These are phyloP conservation scores for Mycena citricolor DNA, from an alignment of 1,284 basidiomycete genomes.

Conservation along the genomic window DNA sequence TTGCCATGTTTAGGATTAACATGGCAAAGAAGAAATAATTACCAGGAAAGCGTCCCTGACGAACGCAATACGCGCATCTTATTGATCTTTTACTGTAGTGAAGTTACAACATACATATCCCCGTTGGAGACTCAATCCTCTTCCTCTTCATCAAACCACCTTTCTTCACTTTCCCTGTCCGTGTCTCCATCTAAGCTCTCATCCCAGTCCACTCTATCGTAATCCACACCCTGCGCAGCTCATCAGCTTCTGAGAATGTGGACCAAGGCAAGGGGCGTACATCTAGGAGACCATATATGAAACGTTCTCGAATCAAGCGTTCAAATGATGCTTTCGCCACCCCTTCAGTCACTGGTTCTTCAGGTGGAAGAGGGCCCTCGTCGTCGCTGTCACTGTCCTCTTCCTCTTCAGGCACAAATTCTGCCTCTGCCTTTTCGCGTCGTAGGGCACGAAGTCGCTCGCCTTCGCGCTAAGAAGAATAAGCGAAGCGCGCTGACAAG, in stretches of 20 bases:
- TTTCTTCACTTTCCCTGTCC: slow-evolving; percentile 64
- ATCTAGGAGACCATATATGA: slow-evolving; percentile 75
- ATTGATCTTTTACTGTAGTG: too few species aligned
- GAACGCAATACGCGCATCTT: too few species aligned
- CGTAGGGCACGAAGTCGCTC: slow-evolving; percentile 54
- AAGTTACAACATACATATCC: too few species aligned
- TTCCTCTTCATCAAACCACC: slow-evolving; percentile 76
- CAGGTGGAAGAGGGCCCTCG: slow-evolving; percentile 27
- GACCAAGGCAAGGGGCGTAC: slow-evolving; percentile 38
- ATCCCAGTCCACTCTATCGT: slow-evolving; percentile 74
- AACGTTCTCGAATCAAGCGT: slow-evolving; percentile 59
- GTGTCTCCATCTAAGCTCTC: slow-evolving; percentile 64
- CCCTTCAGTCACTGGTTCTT: slow-evolving; percentile 42
- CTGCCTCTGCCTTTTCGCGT: slow-evolving; percentile 41
- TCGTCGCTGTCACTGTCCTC: slow-evolving; percentile 53
- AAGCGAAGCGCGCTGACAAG: not conserved
- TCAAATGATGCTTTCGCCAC: slow-evolving; percentile 54
- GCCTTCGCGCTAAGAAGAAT: slow-evolving; percentile 43
- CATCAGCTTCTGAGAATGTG: slow-evolving; percentile 6
- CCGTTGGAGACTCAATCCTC: too few species aligned
- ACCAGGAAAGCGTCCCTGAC: too few species aligned
- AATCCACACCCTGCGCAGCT: slow-evolving; percentile 57
- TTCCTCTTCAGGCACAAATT: slow-evolving; percentile 65
- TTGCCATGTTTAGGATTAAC: too few species aligned
- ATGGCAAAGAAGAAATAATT: too few species aligned